Percentiles rank a stretch among this genome's conserved stretches.
Conservation (phyloP, 768 basidiomycete genomes). For the Boletus subparvulus region DNA sequence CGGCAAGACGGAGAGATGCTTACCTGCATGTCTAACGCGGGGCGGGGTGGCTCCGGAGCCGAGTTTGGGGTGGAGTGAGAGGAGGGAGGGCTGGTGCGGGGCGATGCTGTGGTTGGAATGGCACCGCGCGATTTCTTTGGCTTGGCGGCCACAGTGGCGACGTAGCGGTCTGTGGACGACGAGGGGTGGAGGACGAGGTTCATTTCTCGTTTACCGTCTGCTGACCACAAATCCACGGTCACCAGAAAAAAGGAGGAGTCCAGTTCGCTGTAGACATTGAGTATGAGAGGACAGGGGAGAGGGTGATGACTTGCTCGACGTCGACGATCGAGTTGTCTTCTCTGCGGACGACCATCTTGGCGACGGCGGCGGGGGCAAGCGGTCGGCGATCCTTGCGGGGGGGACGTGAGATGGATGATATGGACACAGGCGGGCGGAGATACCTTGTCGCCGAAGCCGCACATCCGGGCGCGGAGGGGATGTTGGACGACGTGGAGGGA, state of each 20-base stretch:
- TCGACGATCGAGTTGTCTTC: slow-evolving; percentile 68
- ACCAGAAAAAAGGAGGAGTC: slow-evolving; percentile 88
- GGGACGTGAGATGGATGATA: slow-evolving; percentile 11
- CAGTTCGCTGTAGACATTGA: slow-evolving; percentile 55
- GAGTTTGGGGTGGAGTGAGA: slow-evolving; percentile 49
- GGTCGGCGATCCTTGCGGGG: slow-evolving; percentile 79
- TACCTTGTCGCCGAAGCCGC: slow-evolving; percentile 96
- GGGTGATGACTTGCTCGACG: slow-evolving; percentile 59
- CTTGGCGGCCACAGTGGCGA: slow-evolving; percentile 41
- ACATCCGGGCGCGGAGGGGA: slow-evolving; percentile 89
- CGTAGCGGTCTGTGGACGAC: slow-evolving; percentile 65
- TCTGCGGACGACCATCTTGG: slow-evolving; percentile 73
- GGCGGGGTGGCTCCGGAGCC: slow-evolving; percentile 37
- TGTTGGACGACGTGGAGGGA: slow-evolving; percentile 84
- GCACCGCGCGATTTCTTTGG: slow-evolving; percentile 39
- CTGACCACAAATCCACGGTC: slow-evolving; percentile 91
- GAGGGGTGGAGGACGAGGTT: slow-evolving; percentile 89
- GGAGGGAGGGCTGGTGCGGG: slow-evolving; percentile 44
- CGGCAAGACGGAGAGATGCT: background rate
- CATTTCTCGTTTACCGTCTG: slow-evolving; percentile 77
- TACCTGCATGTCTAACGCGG: slow-evolving; percentile 47
- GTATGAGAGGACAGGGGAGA: slow-evolving; percentile 1
- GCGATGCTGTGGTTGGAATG: slow-evolving; percentile 35
- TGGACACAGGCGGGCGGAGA: slow-evolving; percentile 21
- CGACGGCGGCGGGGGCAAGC: slow-evolving; percentile 86